A percentile compares a stretch with the other conserved stretches of the same genome.
Conservation (phyloP, 1,284 basidiomycete genomes). For the Naganishia liquefaciens region DNA sequence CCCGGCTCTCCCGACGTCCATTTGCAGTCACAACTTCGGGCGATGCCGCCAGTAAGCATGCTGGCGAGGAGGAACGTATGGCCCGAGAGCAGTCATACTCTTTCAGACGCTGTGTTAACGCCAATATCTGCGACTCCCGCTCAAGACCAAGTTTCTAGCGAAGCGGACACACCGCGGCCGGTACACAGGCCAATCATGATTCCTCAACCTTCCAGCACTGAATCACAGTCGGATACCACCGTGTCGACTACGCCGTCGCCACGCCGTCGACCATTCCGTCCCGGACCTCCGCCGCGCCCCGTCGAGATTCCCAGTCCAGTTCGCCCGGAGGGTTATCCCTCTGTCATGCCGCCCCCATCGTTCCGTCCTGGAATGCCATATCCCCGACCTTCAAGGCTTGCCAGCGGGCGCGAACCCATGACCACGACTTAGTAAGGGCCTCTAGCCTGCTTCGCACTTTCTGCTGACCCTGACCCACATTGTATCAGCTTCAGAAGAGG, state of each 20-base stretch:
- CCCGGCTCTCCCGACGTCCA: conserved; percentile 40
- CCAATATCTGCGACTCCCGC: neutral
- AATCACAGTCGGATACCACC: conserved; percentile 1
- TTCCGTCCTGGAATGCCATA: conserved; percentile 35
- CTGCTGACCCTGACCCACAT: neutral
- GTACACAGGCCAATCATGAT: conserved; percentile 4
- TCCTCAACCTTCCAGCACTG: conserved; percentile 1
- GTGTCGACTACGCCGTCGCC: conserved; percentile 17
- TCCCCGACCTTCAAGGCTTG: conserved; percentile 38
- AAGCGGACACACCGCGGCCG: conserved; percentile 5
- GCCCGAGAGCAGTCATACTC: conserved; percentile 1
- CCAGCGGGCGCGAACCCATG: conserved; percentile 49
- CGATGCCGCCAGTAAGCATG: conserved; percentile 21
- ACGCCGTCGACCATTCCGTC: conserved; percentile 28
- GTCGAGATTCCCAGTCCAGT: conserved; percentile 52
- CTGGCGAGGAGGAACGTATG: neutral
- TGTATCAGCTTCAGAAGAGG: conserved; percentile 47
- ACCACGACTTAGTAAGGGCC: conserved; percentile 50
- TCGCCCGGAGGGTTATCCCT: conserved; percentile 34
- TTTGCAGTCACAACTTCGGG: conserved; percentile 12
- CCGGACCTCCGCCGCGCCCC: conserved; percentile 43
- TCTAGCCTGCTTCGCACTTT: neutral
- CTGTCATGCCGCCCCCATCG: conserved; percentile 36
- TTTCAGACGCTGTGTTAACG: conserved; percentile 1
- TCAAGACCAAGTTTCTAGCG: neutral